Base-by-base conservation (phyloP, 805 yeast species). In the Osmozyma mogii region DNA sequence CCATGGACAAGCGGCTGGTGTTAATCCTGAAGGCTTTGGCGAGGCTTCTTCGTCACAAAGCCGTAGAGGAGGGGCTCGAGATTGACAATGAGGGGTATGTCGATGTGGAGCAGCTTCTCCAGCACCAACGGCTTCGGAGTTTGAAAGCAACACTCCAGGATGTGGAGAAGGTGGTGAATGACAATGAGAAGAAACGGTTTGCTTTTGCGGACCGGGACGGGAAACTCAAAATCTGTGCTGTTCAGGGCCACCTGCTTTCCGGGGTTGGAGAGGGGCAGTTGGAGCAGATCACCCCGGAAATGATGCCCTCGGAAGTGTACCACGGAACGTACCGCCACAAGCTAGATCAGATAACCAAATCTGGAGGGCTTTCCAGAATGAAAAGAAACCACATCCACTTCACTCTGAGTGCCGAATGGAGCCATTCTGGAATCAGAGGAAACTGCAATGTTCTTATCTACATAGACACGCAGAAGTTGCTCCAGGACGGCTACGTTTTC, bases 201-300 rank as follows among this genome's bases (percentile, higher is more conserved):
- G 65, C 68, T 20, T 36, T 87, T 9, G 58, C 52, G 8, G 32
- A 31, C 4, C 43, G 43, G 7, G 54, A 50, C 5, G 56, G 43
- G 4, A 54, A 4, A 2, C 16, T 49, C 20, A 38, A 22, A 12
- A 61, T 89, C n/a, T 74, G 96, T 49, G 97, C 98, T 3, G 78
- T 79, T 30, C 98, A 92, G 54, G 98, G 98, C 4, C 98, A 92
- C 52, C 76, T 94, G 0, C 56, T 89, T 4, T 48, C 52, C 19
- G 34, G 44, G 0, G 60, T 76, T 1, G 67, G 59, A 13, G 65
- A 68, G 10, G 63, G 67, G 17, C 44, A 49, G 26, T 52, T 73
- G 17, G 49, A 30, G 27, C 60, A 48, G 21, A 45, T 75, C 25
- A 45, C 45, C n/a, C 36, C 49, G 12, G 58, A 52, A 0, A 61